Evolutionary conservation across 108 stramenopile species (phyloP).

Genomic region (Skeletonema tropicum): DNA sequence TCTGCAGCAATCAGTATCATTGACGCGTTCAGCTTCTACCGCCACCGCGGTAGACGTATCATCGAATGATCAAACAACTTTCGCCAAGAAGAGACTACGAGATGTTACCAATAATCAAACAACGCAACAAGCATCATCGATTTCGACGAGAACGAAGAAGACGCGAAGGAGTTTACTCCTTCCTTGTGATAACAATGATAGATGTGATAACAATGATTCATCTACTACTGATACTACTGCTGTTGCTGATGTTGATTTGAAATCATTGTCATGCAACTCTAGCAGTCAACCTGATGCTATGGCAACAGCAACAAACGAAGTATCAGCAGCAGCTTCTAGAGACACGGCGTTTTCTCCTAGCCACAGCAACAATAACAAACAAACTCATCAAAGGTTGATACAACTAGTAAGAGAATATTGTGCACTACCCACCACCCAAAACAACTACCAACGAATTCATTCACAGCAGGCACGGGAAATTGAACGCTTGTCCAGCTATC

Average conservation of each 20-base stretch:
- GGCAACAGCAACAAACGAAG: not conserved
- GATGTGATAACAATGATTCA: conserved; percentile 1
- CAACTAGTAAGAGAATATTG: conserved; percentile 34
- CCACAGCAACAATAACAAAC: not conserved
- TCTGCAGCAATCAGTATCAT: too few species aligned
- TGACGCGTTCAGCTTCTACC: too few species aligned
- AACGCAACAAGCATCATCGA: too few species aligned
- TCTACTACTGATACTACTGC: not conserved
- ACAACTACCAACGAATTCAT: not conserved
- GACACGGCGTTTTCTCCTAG: not conserved
- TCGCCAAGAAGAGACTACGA: not conserved
- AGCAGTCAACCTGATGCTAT: not conserved
- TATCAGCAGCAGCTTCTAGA: not conserved
- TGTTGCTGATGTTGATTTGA: not conserved
- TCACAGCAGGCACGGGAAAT: conserved; percentile 19
- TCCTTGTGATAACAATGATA: not conserved
- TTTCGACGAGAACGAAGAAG: not conserved
- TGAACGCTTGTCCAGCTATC: conserved; percentile 24
- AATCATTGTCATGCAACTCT: not conserved
- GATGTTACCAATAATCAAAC: conserved; percentile 21
- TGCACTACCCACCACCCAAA: conserved; percentile 8
- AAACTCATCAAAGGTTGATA: conserved; percentile 2
- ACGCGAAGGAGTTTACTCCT: conserved; percentile 29
- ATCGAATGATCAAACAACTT: not conserved
- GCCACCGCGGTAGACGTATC: not conserved